These are phyloP conservation scores for Bremia lactucae DNA, from an alignment of 352 stramenopile species.

Conservation along the genomic window DNA sequence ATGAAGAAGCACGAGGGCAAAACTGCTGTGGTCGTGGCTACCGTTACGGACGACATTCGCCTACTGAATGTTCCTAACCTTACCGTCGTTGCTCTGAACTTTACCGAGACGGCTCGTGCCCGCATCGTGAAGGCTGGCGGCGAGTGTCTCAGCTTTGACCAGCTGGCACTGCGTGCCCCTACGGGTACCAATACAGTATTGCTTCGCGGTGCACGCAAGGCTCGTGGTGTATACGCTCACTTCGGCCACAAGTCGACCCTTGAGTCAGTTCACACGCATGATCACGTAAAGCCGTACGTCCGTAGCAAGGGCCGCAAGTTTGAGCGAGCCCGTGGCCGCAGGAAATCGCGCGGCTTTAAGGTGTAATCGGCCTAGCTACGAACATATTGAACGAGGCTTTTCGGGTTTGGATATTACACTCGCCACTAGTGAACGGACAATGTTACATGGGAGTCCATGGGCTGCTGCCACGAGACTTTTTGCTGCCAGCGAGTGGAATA, in stretches of 20 bases:
- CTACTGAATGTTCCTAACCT: constrained; percentile 94
- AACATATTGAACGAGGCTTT: constrained; percentile 26
- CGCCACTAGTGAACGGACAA: constrained; percentile 7
- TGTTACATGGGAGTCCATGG: no score
- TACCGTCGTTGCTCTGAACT: constrained; percentile 92
- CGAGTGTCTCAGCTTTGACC: constrained; percentile 99
- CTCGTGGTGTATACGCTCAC: constrained; percentile 95
- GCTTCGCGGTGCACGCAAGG: constrained; percentile 94
- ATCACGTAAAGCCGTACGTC: constrained; percentile 98
- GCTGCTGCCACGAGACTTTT: constrained; percentile 3
- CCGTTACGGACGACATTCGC: constrained; percentile 98
- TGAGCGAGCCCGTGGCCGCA: constrained; percentile 97
- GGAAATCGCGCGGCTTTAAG: constrained; percentile 99
- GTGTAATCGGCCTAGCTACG: constrained; percentile 82
- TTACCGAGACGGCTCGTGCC: constrained; percentile 96
- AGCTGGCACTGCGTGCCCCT: constrained; percentile 95
- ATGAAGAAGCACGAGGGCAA: constrained; percentile 99
- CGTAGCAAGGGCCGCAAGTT: constrained; percentile 99
- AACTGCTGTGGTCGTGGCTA: constrained; percentile 96
- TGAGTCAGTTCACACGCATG: constrained; percentile 97
- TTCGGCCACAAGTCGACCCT: constrained; percentile 97
- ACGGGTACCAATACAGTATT: constrained; percentile 98
- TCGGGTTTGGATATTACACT: constrained; percentile 20
- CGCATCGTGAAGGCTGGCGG: constrained; percentile 96
- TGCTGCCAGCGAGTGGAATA: constrained; percentile 26